These are phyloP conservation scores for Scedosporium boydii DNA, from an alignment of 2,329 filamentous ascomycete genomes.

Conservation along the genomic window DNA sequence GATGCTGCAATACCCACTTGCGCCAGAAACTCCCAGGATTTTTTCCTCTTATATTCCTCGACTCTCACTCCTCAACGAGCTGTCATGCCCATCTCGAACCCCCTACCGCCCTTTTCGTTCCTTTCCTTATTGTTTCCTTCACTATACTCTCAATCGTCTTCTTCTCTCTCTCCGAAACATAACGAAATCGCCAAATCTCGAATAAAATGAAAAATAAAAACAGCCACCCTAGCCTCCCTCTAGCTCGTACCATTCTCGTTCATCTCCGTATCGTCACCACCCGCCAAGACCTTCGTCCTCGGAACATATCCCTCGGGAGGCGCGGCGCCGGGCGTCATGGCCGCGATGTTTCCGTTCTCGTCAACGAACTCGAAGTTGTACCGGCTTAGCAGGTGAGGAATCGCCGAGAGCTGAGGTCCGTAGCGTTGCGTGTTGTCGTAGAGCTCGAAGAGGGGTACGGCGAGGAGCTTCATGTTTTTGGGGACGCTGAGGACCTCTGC, in stretches of 20 bases:
- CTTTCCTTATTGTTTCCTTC: background rate
- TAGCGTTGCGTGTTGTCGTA: constrained; percentile 96
- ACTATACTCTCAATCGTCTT: background rate
- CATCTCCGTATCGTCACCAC: constrained; percentile 50
- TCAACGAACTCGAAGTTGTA: constrained; percentile 99
- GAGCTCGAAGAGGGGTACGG: constrained; percentile 91
- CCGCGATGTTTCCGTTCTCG: constrained; percentile 80
- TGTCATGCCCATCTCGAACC: too few species aligned
- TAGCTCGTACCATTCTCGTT: constrained; percentile 30
- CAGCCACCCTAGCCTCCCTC: constrained; percentile 6
- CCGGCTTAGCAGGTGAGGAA: constrained; percentile 84
- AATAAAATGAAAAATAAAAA: background rate
- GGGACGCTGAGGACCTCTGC: constrained; percentile 89
- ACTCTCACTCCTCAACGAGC: background rate
- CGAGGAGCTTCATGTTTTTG: constrained; percentile 99
- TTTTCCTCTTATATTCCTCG: background rate
- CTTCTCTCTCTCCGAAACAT: background rate
- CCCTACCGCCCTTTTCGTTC: background rate
- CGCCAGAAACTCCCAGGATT: background rate
- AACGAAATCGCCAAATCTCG: too few species aligned
- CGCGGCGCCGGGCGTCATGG: constrained; percentile 64
- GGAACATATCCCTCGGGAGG: constrained; percentile 48
- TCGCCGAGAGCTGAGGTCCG: constrained; percentile 90
- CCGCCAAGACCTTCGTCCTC: constrained; percentile 56
- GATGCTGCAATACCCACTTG: background rate